These are phyloP conservation scores for Backusella morwellensis DNA, from an alignment of 192 early-diverging fungal species.

Conservation along the genomic window DNA sequence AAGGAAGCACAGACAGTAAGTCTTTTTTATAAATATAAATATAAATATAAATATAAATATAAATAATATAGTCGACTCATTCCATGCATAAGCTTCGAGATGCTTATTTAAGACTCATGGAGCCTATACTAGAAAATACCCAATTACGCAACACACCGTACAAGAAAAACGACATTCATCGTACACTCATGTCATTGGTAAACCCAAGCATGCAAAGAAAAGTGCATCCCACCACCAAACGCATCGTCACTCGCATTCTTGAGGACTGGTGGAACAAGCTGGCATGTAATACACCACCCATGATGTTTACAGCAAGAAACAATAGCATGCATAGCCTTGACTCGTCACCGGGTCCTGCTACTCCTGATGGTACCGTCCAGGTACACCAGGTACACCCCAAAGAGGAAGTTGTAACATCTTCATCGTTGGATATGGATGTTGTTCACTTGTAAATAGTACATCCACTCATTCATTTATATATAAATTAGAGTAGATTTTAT, in stretches of 20 bases:
- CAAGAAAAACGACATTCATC: constrained; percentile 51
- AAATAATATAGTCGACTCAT: no score
- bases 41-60: no score
- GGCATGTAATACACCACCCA: not conserved
- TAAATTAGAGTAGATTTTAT: no score
- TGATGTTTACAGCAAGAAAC: not conserved
- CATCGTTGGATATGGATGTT: not conserved
- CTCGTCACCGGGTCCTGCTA: not conserved
- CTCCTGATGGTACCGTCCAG: not conserved
- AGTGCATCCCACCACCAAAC: constrained; percentile 41
- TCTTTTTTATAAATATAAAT: not conserved
- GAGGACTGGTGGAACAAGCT: constrained; percentile 46
- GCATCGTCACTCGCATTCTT: constrained; percentile 44
- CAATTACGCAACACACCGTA: constrained; percentile 41
- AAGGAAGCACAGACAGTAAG: constrained; percentile 23
- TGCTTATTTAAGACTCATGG: constrained; percentile 65
- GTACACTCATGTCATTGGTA: constrained; percentile 39
- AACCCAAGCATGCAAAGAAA: constrained; percentile 35
- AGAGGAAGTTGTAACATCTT: not conserved
- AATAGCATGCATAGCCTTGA: not conserved
- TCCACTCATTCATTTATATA: not conserved
- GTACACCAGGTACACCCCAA: not conserved
- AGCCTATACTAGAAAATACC: constrained; percentile 65
- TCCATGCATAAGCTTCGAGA: constrained; percentile 47
- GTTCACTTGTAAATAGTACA: not conserved